Conservation (phyloP, 2,329 filamentous ascomycete genomes). For the Penicillium corylophilum region DNA sequence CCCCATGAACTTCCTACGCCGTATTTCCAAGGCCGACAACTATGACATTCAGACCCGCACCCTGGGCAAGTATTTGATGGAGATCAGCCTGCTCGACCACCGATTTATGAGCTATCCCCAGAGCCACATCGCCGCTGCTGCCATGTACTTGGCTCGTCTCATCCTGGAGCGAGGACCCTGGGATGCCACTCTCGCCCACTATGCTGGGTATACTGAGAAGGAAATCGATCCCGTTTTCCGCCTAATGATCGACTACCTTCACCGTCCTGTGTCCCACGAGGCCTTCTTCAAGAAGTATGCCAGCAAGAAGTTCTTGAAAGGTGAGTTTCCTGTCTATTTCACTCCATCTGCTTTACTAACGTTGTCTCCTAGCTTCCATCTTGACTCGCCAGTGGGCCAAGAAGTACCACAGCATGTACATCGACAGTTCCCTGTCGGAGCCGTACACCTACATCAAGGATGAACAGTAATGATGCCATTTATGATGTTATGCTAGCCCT, state of each 20-base stretch:
- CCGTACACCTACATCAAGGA: slow-evolving; percentile 35
- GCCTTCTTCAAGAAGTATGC: slow-evolving; percentile 99
- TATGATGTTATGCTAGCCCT: slow-evolving; percentile 27
- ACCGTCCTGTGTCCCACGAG: slow-evolving; percentile 84
- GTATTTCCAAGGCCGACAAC: slow-evolving; percentile 98
- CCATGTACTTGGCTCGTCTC: slow-evolving; percentile 91
- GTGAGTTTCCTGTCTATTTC: slow-evolving; percentile 50
- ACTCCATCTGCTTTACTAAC: slow-evolving; percentile 18
- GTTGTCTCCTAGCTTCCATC: slow-evolving; percentile 68
- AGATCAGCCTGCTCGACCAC: slow-evolving; percentile 93
- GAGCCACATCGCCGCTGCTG: slow-evolving; percentile 83
- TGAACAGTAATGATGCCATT: slow-evolving; percentile 29
- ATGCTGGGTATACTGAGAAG: slow-evolving; percentile 88
- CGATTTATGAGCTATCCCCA: slow-evolving; percentile 87
- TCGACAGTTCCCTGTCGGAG: slow-evolving; percentile 33
- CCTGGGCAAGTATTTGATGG: slow-evolving; percentile 94
- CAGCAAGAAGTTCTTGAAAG: slow-evolving; percentile 98
- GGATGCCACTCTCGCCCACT: slow-evolving; percentile 85
- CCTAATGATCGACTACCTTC: slow-evolving; percentile 95
- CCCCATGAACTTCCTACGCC: slow-evolving; percentile 98
- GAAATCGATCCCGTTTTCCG: slow-evolving; percentile 90
- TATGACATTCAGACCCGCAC: slow-evolving; percentile 98
- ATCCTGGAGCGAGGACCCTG: slow-evolving; percentile 90
- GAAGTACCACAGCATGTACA: slow-evolving; percentile 57
- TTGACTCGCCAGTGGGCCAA: slow-evolving; percentile 92